Base-by-base conservation (phyloP, 129 eudicot genomes). In the Centrapalus pauciflorus region DNA sequence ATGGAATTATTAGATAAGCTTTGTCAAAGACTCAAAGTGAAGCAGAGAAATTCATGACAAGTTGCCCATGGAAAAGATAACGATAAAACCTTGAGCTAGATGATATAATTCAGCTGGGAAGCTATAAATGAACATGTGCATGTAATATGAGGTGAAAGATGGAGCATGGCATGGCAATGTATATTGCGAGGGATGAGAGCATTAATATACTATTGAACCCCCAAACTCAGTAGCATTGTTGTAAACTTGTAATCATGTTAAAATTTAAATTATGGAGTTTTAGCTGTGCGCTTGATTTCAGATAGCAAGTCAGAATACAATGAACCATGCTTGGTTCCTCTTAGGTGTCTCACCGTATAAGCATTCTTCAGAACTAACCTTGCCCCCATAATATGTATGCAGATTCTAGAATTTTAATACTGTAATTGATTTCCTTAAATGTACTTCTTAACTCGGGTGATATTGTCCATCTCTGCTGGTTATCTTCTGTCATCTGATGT, bases 381-480 rank as follows among this genome's bases (percentile, higher is more conserved):
- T 32, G 19, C 20, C 14, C 13, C 45, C 12, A 0, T 37, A 37
- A 9, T n/a, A 37, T 29, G 45, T 11, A 9, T 48, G 19, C 19
- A 48, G 59, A 48, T 66, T 50, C 13, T 66, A 20, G 61, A 46
- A 49, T 48, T 34, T 67, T n/a, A 33, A 1, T 67, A 33, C 33
- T 35, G 14, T 34, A 37, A 13, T 28, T 17, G 65, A 33, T 20
- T 14, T 45, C 33, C 6, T 61, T 20, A 29, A 32, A 21, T 35
- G 20, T 12, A 61, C 52, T 37, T 5, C 52, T 2, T 37, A 13
- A 37, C 10, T 37, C 34, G 3, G 40, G 12, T n/a, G 37, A 37
- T 61, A 37, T 61, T 34, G 67, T 61, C 51, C 34, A 38, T 61
- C 28, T 28, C 21, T 61, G 52, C 50, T 23, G 67, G 50, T 38